Evolutionary conservation across 2,329 filamentous ascomycete genomes (phyloP), one percentile per base, ranked within the genome.

Genomic region (Diaporthe capsici): DNA sequence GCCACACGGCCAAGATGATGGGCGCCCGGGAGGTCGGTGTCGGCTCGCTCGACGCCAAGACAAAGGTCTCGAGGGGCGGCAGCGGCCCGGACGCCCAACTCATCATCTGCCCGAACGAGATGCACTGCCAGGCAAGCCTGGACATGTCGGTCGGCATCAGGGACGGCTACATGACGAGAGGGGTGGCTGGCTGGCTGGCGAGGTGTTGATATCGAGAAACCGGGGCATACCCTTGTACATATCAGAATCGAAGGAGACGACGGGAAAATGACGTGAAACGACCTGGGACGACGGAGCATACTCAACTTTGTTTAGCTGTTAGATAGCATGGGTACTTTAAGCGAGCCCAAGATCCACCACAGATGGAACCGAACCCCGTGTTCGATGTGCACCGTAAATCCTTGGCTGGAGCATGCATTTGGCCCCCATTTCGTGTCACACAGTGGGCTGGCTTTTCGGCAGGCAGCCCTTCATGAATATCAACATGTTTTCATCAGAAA

Each of bases 51-150:
- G 47, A 55, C n/a, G 65, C 65, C 34, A 70, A 70, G 49, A 53
- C 47, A 42, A 70, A 42, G 34, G 34, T 1, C 47, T 34, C 65
- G 0, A 71, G 55, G 10, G 39, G 37, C 6, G 39, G 28, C 47
- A 12, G 31, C 22, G 75, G 73, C 17, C 65, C 65, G 17, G 71
- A 72, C 37, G 47, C 78, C 28, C 74, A 77, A 63, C 49, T 78
- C 17, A 73, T 76, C 25, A 67, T 79, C 15, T 79, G 76, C 53
- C 76, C 77, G 1, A 75, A 75, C 17, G 78, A 79, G 68, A 75
- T 76, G 37, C 78, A 79, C 47, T 76, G 75, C 47, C 78, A 76
- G 58, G 73, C 74, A 13, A 68, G 72, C 37, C 42, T 76, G 51
- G 78, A 78, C 42, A 60, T 73, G 49, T 39, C 63, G 10, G 58